phyloP scores from a whole-genome alignment of 1,139 yeast genomes.

The Suhomyces taliae region DNA sequence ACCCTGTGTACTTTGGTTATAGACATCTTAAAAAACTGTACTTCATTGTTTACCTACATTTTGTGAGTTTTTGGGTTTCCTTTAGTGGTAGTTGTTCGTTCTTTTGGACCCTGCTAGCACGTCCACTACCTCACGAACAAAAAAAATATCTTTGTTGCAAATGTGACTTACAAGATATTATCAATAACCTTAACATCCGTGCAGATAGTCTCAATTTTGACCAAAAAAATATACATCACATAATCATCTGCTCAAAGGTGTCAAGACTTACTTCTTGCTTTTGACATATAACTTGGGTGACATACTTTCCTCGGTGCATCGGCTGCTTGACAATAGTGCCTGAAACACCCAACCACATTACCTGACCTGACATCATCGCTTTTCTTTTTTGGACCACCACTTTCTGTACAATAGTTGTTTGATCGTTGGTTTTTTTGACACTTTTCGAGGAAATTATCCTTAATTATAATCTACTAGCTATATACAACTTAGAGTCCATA shows the following conservation, averaged over 20 bases:
- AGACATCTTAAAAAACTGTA: too few species aligned
- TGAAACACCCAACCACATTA: background rate
- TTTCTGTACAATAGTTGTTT: too few species aligned
- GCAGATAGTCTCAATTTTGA: background rate
- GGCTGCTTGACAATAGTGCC: background rate
- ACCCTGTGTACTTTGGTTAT: too few species aligned
- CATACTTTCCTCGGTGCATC: background rate
- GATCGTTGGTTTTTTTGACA: too few species aligned
- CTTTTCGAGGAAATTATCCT: too few species aligned
- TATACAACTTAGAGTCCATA: too few species aligned
- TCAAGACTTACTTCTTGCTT: background rate
- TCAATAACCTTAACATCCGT: background rate
- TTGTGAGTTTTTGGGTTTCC: background rate
- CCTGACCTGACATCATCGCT: too few species aligned
- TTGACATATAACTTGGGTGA: background rate
- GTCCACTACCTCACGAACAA: conserved; percentile 4
- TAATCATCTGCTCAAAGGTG: background rate
- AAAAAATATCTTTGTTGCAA: conserved; percentile 16
- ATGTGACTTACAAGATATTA: conserved; percentile 4
- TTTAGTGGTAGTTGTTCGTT: background rate
- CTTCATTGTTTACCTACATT: too few species aligned
- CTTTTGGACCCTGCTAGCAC: background rate
- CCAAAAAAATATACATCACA: background rate
- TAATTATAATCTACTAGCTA: too few species aligned
- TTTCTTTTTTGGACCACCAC: too few species aligned